Percentiles rank a stretch among this genome's conserved stretches.
phyloP scores from a whole-genome alignment of 345 rosid genomes.

The Psidium friedrichsthalianum region DNA sequence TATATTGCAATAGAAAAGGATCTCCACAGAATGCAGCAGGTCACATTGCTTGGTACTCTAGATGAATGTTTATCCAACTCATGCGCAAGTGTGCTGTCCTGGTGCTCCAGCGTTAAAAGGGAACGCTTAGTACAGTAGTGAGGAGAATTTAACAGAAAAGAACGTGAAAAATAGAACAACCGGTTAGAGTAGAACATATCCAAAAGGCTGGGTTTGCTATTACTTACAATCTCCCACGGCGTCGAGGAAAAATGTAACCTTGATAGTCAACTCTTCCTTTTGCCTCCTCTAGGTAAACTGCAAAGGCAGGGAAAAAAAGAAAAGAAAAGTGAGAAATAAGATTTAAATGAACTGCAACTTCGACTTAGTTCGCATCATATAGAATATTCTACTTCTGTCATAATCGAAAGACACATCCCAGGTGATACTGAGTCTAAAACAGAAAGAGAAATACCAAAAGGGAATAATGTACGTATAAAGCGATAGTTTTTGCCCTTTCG shows the following conservation, averaged over 20 bases:
- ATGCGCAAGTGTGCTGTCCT: not conserved
- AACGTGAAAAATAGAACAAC: not conserved
- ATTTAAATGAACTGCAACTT: not conserved
- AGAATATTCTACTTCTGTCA: not conserved
- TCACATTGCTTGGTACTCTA: not conserved
- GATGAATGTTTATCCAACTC: not conserved
- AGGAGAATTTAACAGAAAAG: not conserved
- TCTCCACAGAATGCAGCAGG: not conserved
- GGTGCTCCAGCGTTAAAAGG: not conserved
- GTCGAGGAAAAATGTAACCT: slow-evolving; percentile 75
- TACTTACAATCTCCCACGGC: slow-evolving; percentile 70
- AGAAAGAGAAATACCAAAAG: not conserved
- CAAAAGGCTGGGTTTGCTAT: not conserved
- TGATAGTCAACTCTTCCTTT: slow-evolving; percentile 81
- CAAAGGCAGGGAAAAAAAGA: not conserved
- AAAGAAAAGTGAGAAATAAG: not conserved
- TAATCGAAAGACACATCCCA: not conserved
- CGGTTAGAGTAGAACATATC: not conserved
- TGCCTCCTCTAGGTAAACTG: slow-evolving; percentile 90
- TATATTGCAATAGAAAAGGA: not conserved
- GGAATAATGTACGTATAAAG: not conserved
- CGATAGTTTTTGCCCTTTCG: not conserved
- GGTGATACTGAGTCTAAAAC: not conserved
- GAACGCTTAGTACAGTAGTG: not conserved
- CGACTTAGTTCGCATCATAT: not conserved